Evolutionary conservation across 345 rosid genomes (phyloP), one percentile per base, ranked within the genome.

Genomic region (Brassica nigra): DNA sequence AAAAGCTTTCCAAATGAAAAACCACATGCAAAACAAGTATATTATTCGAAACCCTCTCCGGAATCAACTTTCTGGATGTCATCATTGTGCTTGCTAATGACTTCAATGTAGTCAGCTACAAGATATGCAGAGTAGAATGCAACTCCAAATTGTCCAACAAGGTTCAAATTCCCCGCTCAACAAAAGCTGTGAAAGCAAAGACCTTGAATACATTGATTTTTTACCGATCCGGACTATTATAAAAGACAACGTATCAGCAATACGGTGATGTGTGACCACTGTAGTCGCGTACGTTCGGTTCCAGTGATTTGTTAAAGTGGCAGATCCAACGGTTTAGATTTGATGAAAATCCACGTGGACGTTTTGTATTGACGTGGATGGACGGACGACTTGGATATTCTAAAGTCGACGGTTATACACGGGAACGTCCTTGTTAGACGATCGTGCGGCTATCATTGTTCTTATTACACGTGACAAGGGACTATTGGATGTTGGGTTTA

Each of bases 111-210:
- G 85, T 95, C 99, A 81, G 99, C 94, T n/a, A 93, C 97, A 18
- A 95, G 96, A 84, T 95, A 95, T 0, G 92, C 99, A 15, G 99
- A 95, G 77, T 95, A 95, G 84, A 95, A 95, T 65, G 98, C 99
- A 84, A 95, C 99, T 70, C 99, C 99, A 85, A 93, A 95, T 71
- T 95, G 98, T 66, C 99, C 99, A 85, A 95, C 93, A 74, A 95
- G 93, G 82, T 95, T 95, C 57, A 95, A 85, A 79, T 93, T 98
- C 37, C 37, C 97, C 99, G 52, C 97, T 88, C 98, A 82, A 93
- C 99, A 75, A 95, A 93, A 70, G 99, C 97, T 95, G 86, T 70
- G 73, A 23, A 71, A 66, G 16, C 57, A 27, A 23, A 54, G 72
- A 34, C 2, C 77, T 30, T 18, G 23, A 70, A 55, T 7, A 10